Percentiles rank a stretch among this genome's conserved stretches.
These are phyloP conservation scores for Suillus brevipes DNA, from an alignment of 768 basidiomycete genomes.

Conservation along the genomic window DNA sequence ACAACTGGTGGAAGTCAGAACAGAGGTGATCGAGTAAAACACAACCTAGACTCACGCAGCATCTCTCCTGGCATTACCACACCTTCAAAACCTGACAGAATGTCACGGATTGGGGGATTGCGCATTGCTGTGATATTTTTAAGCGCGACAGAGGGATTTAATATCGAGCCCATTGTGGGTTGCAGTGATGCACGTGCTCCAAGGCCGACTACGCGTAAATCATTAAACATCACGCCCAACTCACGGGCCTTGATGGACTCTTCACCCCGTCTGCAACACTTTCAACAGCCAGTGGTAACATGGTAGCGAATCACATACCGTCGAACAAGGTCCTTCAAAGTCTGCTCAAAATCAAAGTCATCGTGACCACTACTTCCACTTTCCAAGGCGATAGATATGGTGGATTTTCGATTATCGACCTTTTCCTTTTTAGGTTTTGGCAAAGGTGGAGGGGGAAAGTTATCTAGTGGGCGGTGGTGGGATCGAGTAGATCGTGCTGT, in stretches of 20 bases:
- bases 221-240: conserved; percentile 61
- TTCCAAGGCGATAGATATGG: conserved; percentile 3
- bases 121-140: conserved; percentile 44
- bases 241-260: conserved; percentile 51
- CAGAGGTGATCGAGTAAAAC: neutral
- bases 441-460: neutral
- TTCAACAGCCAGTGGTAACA: neutral
- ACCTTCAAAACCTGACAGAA: conserved; percentile 56
- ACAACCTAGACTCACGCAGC: conserved; percentile 51
- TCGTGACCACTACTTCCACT: conserved; percentile 33
- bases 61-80: conserved; percentile 64
- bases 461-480: neutral
- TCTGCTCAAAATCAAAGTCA: conserved; percentile 34
- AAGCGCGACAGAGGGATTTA: conserved; percentile 52
- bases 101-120: conserved; percentile 61
- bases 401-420: neutral
- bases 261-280: conserved; percentile 42
- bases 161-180: conserved; percentile 59
- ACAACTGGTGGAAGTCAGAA: conserved; percentile 52
- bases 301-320: conserved; percentile 16
- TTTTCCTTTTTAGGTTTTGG: neutral
- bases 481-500: conserved; percentile 2
- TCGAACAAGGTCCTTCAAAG: conserved; percentile 24
- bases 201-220: conserved; percentile 59
- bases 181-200: conserved; percentile 57